A percentile compares a stretch with the other conserved stretches of the same genome.
phyloP scores from a whole-genome alignment of 2,329 filamentous ascomycete species.

The Aspergillus sp. region DNA sequence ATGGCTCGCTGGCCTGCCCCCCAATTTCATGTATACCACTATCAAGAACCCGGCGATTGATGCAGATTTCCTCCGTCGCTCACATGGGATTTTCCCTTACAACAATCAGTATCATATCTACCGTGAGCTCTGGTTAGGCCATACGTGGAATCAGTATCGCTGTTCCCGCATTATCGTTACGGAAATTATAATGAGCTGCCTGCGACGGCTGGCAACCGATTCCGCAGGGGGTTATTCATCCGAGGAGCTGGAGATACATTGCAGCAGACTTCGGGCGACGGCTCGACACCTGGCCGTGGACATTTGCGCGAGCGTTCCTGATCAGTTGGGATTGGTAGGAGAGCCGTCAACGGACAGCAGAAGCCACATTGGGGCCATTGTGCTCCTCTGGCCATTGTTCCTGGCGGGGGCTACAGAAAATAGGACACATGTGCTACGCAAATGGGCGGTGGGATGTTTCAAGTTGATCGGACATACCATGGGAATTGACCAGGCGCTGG shows the following conservation, averaged over 20 bases:
- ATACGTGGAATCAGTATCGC: conserved; percentile 53
- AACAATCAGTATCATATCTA: conserved; percentile 50
- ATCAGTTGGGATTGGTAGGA: conserved; percentile 21
- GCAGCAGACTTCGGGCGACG: conserved; percentile 20
- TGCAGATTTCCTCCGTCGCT: conserved; percentile 28
- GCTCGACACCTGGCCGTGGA: conserved; percentile 25
- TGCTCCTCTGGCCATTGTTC: conserved; percentile 32
- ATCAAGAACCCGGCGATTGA: conserved; percentile 16
- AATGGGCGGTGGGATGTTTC: conserved; percentile 26
- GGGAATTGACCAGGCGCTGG: conserved; percentile 33
- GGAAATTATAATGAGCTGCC: conserved; percentile 38
- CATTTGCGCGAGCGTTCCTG: conserved; percentile 32
- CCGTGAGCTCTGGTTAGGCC: conserved; percentile 45
- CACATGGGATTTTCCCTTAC: conserved; percentile 30
- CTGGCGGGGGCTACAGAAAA: conserved; percentile 27
- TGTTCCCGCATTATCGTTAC: conserved; percentile 49
- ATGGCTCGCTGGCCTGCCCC: conserved; percentile 22
- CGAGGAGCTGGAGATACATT: conserved; percentile 23
- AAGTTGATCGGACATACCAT: conserved; percentile 27
- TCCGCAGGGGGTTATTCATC: conserved; percentile 15
- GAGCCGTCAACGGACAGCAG: conserved; percentile 12
- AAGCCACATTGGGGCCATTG: conserved; percentile 24
- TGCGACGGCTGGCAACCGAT: conserved; percentile 17
- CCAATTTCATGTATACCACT: conserved; percentile 21
- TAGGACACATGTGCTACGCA: conserved; percentile 17